Base-by-base conservation (phyloP, 192 early-diverging fungal genomes). In the Haplosporangium gracile region DNA sequence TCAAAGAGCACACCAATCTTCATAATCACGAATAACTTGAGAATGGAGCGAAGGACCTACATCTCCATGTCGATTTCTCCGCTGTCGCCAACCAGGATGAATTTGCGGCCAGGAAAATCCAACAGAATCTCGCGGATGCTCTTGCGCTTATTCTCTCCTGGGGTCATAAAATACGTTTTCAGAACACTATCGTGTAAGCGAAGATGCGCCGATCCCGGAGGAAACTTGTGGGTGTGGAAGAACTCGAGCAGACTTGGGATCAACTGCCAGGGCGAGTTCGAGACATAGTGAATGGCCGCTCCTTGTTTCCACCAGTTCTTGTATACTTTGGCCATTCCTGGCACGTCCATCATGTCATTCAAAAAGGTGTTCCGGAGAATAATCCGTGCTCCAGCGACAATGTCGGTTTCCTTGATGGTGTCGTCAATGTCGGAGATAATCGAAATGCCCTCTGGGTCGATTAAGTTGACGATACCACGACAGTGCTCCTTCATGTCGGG, bases 51-150 rank as follows among this genome's bases (percentile, higher is more conserved):
- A 75, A 4, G 97, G 20, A 86, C 82, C 81, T 90, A 98, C 74
- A 95, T 94, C 87, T 99, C 97, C 69, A 96, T 90, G 74, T 99
- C 98, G 51, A 94, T 89, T 87, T 99, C 97, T 57, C 97, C 98
- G 70, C 94, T 93, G 82, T 99, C 98, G 24, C 98, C 98, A 4
- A 99, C 92, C 11, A 99, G 88, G 75, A 99, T 95, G 81, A 95
- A 99, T 79, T 94, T 94, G 68, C 97, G 92, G 9, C 93, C 74
- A 10, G 96, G 96, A 65, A 97, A 98, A 79, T 94, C 93, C 75
- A 88, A 74, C 43, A 92, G 82, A 49, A 83, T 78, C 76, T 74
- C 82, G 26, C 73, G 76, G 20, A 88, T 76, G 11, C 68, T 53
- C 1, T 76, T 20, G 5, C 72, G 68, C 74, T 78, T 85, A 55